Base-by-base conservation (phyloP, 805 yeast genomes). In the Myxozyma udenii region DNA sequence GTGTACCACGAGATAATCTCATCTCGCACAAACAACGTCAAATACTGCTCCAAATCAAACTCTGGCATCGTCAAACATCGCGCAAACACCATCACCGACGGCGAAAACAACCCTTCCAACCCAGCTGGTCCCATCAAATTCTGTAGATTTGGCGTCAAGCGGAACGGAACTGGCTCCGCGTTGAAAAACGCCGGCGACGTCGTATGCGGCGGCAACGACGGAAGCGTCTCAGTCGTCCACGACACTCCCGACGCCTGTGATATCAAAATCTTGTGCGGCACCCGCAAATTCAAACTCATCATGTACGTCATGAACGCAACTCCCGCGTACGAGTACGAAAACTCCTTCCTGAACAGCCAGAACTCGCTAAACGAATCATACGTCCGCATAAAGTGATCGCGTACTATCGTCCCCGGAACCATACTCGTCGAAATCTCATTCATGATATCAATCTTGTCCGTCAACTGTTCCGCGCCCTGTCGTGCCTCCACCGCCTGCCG, bases 311-410 rank as follows among this genome's bases (percentile, higher is more conserved):
- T 83, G 68, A 91, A 91, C 40, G 88, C 81, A 62, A 93, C 85
- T 0, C 95, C 83, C 3, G 97, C 97, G 70, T 91, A 93, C 68
- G 90, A 96, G 24, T 95, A 84, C 3, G 96, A 81, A 65, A 93
- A 95, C 65, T 90, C 96, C 63, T 89, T 88, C 57, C 98, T 79
- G 82, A 95, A 93, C 46, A 91, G 71, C 98, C 98, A 93, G 75
- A 91, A 93, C 64, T 91, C 97, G 68, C 86, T 96, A 66, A 84
- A 95, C 52, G 81, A 78, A 11, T 84, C 77, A 68, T 83, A 93
- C 37, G 82, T 71, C 4, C 74, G 76, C 50, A 83, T 67, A 65
- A 89, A 93, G 66, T 86, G 85, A 59, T 86, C 86, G 64, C 82
- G 82, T 74, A 91, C 74, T 30, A 91, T 84, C 3, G 87, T 83